Conservation (phyloP, 176 grass and related monocot species). For the Ensete glaucum region DNA sequence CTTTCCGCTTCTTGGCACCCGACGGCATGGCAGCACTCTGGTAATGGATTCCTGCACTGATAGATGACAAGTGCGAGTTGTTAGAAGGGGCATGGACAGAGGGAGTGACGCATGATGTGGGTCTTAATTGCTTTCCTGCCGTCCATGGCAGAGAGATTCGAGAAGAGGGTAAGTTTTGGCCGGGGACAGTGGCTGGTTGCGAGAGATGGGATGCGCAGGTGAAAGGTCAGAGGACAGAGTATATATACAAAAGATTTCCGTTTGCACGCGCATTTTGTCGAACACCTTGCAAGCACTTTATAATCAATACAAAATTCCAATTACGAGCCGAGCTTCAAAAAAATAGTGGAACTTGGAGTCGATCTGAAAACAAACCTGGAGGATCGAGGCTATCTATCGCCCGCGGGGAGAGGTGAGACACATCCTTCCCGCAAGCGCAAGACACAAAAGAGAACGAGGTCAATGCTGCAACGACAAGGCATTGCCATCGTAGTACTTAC, state of each 20-base stretch:
- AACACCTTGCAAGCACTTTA: neutral
- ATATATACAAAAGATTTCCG: too few species aligned
- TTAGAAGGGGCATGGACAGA: neutral
- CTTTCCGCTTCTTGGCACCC: slow-evolving; percentile 9
- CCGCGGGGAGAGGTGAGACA: neutral
- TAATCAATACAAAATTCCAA: too few species aligned
- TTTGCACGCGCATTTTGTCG: neutral
- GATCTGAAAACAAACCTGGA: neutral
- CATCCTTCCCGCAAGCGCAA: too few species aligned
- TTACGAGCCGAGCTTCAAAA: too few species aligned
- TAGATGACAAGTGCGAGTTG: too few species aligned
- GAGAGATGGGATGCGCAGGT: neutral
- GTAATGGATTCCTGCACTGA: too few species aligned
- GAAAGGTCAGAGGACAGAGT: neutral
- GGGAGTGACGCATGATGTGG: neutral
- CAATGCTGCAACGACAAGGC: too few species aligned
- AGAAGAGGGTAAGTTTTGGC: neutral
- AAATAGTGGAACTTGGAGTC: too few species aligned
- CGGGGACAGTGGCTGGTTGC: neutral
- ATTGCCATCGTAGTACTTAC: too few species aligned
- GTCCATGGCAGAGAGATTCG: neutral
- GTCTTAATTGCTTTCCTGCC: neutral
- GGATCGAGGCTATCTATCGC: neutral
- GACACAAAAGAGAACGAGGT: too few species aligned
- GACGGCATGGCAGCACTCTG: neutral